These are phyloP conservation scores for Capsella rubella DNA, from an alignment of 441 rosid species.

Conservation along the genomic window DNA sequence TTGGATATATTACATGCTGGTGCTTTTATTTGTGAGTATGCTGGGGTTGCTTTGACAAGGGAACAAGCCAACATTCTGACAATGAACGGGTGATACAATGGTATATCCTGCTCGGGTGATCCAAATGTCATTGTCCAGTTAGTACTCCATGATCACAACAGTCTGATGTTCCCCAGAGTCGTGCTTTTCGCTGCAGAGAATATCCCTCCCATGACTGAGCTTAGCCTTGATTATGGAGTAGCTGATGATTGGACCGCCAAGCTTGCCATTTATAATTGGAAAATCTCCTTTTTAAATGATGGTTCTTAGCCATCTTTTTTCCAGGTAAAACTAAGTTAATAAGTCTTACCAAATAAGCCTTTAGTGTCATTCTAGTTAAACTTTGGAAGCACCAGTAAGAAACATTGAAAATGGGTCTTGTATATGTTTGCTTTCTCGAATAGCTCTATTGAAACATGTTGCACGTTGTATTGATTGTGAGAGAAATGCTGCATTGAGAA, in stretches of 20 bases:
- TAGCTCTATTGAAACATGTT: no score
- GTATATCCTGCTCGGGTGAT: slow-evolving; percentile 73
- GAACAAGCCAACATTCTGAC: slow-evolving; percentile 83
- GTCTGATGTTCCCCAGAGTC: slow-evolving; percentile 81
- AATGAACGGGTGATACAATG: slow-evolving; percentile 81
- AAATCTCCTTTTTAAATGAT: not conserved
- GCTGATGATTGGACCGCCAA: slow-evolving; percentile 79
- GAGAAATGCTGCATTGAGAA: not conserved
- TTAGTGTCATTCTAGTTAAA: slow-evolving; percentile 3
- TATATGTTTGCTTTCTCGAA: not conserved
- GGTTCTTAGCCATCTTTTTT: slow-evolving; percentile 3
- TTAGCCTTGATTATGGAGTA: slow-evolving; percentile 91
- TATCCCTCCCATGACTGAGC: slow-evolving; percentile 87
- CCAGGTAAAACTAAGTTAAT: slow-evolving; percentile 32
- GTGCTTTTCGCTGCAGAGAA: slow-evolving; percentile 91
- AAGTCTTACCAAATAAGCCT: not conserved
- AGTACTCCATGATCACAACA: slow-evolving; percentile 88
- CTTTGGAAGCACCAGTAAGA: not conserved
- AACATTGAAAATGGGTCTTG: slow-evolving; percentile 5
- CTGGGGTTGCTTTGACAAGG: slow-evolving; percentile 84
- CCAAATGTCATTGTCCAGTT: slow-evolving; percentile 89
- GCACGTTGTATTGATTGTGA: not conserved
- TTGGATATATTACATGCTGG: slow-evolving; percentile 89
- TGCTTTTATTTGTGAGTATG: slow-evolving; percentile 87
- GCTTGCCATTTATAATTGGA: slow-evolving; percentile 74